A percentile compares a stretch with the other conserved stretches of the same genome.
These are phyloP conservation scores for Fusarium scirpi DNA, from an alignment of 2,329 filamentous ascomycete species.

Conservation along the genomic window DNA sequence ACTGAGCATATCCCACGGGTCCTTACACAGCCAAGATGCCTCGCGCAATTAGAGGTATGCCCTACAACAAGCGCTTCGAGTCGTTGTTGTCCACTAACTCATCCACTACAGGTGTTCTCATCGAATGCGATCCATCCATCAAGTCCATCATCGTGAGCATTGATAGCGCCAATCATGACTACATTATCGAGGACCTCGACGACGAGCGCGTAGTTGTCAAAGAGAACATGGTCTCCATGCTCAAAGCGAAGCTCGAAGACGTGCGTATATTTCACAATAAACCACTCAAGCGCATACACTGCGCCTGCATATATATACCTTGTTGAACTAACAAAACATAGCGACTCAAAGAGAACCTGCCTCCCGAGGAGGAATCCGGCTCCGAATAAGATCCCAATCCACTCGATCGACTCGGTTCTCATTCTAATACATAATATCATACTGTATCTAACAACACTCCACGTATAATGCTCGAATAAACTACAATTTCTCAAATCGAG, in stretches of 20 bases:
- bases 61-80: not conserved
- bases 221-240: constrained; percentile 74
- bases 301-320: constrained; percentile 3
- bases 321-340: constrained; percentile 43
- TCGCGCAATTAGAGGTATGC: constrained; percentile 66
- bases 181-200: constrained; percentile 84
- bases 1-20: not conserved
- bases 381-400: constrained; percentile 55
- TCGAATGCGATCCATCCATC: constrained; percentile 88
- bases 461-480: not conserved
- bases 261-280: constrained; percentile 57
- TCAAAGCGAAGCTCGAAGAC: constrained; percentile 77
- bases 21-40: constrained; percentile 58
- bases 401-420: not conserved
- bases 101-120: constrained; percentile 70
- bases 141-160: constrained; percentile 87
- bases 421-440: not conserved
- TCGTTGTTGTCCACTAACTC: not conserved
- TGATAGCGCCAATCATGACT: constrained; percentile 76
- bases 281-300: not conserved
- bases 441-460: not conserved
- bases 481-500: constrained; percentile 87
- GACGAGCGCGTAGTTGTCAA: constrained; percentile 81
- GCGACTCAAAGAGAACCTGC: constrained; percentile 65
- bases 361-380: constrained; percentile 64